A percentile compares a stretch with the other conserved stretches of the same genome.
phyloP scores from a whole-genome alignment of 2,329 filamentous ascomycete species.

The Oidium heveae region DNA sequence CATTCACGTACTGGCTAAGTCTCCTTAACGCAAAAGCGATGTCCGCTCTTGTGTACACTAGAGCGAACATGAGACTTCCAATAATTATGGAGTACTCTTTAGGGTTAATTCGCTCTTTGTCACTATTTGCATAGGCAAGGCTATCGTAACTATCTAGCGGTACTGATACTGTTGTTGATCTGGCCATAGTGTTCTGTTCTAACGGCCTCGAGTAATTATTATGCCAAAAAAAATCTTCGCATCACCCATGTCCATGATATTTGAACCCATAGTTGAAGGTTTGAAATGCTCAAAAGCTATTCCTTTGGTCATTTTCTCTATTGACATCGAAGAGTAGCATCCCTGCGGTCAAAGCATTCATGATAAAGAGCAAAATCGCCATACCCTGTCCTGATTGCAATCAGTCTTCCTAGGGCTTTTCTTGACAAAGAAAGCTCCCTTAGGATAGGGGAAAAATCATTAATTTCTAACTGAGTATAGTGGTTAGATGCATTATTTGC shows the following conservation, averaged over 20 bases:
- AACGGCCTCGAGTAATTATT: background rate
- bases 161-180: background rate
- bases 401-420: background rate
- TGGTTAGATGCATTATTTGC: background rate
- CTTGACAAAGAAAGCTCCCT: background rate
- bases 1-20: background rate
- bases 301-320: background rate
- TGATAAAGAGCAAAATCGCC: background rate
- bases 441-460: background rate
- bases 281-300: background rate
- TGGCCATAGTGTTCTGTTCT: background rate
- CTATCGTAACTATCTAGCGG: background rate
- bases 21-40: background rate
- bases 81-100: background rate
- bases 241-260: background rate
- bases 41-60: background rate
- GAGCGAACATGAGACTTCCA: constrained; percentile 1
- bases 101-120: background rate
- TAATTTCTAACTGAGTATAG: background rate
- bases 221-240: background rate
- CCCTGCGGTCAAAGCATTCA: no score
- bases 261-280: background rate
- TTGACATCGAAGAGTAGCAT: background rate
- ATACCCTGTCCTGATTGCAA: background rate
- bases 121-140: background rate